Percentiles rank a stretch among this genome's conserved stretches.
Conservation (phyloP, 306 rosid species). For the Citrullus amarus region DNA sequence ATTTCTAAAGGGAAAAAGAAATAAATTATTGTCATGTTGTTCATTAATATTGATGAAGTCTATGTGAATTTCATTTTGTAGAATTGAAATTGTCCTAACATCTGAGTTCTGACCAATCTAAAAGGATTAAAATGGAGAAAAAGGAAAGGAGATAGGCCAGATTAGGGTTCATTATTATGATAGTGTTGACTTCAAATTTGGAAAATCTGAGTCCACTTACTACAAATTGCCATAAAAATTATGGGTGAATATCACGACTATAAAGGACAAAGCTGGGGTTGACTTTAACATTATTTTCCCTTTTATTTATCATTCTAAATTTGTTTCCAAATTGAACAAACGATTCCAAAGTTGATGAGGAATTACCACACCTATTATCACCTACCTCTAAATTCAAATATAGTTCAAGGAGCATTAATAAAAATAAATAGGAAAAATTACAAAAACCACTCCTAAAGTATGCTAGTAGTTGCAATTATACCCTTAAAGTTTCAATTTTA, state of each 20-base stretch:
- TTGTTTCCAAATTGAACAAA: background rate
- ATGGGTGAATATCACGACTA: background rate
- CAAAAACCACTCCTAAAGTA: too few relatives aligned
- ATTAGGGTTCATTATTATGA: background rate
- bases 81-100: background rate
- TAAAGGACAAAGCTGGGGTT: background rate
- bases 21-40: background rate
- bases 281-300: background rate
- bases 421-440: too few relatives aligned
- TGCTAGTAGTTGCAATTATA: too few relatives aligned
- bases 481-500: too few relatives aligned
- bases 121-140: background rate
- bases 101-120: background rate
- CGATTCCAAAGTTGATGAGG: background rate
- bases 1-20: background rate
- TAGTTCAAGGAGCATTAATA: too few relatives aligned
- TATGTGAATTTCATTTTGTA: background rate
- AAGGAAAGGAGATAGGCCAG: background rate
- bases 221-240: background rate
- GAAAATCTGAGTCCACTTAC: background rate
- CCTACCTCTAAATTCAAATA: too few relatives aligned
- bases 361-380: background rate
- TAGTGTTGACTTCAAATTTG: background rate
- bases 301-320: background rate
- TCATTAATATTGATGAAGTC: background rate